Percentiles rank a stretch among this genome's conserved stretches.
phyloP scores from a whole-genome alignment of 2,329 filamentous ascomycete species.

The Trichophyton schoenleinii region DNA sequence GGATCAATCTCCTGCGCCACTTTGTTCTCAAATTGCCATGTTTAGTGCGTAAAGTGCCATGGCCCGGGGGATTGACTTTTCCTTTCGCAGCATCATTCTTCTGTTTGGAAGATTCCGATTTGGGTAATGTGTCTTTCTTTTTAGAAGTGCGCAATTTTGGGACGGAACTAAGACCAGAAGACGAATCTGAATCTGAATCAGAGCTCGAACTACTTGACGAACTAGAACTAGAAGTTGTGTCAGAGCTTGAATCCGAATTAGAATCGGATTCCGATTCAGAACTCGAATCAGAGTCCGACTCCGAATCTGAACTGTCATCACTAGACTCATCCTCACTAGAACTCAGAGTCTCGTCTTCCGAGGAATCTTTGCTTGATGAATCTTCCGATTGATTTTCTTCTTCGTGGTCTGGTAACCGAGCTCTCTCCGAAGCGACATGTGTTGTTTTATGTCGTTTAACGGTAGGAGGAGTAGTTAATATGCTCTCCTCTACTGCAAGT shows the following conservation, averaged over 20 bases:
- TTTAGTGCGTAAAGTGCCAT: conserved; percentile 41
- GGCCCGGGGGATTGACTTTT: conserved; percentile 30
- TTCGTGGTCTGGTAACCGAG: conserved; percentile 16
- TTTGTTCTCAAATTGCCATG: conserved; percentile 44
- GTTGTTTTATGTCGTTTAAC: background rate
- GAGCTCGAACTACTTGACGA: conserved; percentile 13
- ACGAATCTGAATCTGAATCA: conserved; percentile 12
- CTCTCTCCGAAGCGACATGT: background rate
- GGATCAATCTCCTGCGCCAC: conserved; percentile 37
- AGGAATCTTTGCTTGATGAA: conserved; percentile 6
- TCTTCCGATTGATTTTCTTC: background rate
- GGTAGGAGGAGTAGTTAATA: background rate
- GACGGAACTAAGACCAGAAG: conserved; percentile 5
- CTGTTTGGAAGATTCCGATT: conserved; percentile 13
- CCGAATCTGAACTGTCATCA: background rate
- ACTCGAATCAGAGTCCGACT: background rate
- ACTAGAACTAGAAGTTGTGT: background rate
- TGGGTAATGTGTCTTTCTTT: conserved; percentile 16
- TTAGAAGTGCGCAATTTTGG: conserved; percentile 8
- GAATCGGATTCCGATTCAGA: conserved; percentile 7
- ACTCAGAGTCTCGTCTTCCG: conserved; percentile 11
- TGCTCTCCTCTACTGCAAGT: background rate
- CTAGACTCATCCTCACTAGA: conserved; percentile 13
- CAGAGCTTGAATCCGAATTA: conserved; percentile 2
- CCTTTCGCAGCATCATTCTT: conserved; percentile 8